Conservation (phyloP, 345 rosid species). For the Gynandropsis gynandra region DNA sequence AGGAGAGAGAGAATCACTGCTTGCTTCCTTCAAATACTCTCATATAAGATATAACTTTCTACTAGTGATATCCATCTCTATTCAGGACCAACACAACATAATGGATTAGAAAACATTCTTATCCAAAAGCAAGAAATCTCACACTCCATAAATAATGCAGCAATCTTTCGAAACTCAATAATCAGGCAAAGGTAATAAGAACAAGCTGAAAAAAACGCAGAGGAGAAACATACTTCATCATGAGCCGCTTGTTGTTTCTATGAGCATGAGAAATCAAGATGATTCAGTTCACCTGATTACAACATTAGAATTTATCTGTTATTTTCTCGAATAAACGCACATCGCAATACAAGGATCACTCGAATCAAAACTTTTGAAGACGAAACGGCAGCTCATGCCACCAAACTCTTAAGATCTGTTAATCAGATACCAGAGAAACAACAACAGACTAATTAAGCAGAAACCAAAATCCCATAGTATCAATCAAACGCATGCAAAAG, state of each 20-base stretch:
- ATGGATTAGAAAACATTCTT: not conserved
- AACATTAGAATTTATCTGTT: not conserved
- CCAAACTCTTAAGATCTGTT: not conserved
- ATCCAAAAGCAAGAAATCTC: not conserved
- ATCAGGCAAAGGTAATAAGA: not conserved
- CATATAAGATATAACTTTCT: conserved; percentile 8
- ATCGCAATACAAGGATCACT: not conserved
- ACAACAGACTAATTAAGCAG: not conserved
- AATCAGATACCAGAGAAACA: not conserved
- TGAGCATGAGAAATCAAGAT: not conserved
- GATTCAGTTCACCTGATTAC: not conserved
- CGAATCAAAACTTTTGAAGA: conserved; percentile 5
- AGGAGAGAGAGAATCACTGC: not conserved
- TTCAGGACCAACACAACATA: not conserved
- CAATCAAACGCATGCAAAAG: not conserved
- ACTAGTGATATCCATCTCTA: not conserved
- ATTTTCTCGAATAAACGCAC: not conserved
- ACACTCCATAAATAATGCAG: not conserved
- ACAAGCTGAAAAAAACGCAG: not conserved
- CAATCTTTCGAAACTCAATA: not conserved
- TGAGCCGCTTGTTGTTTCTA: not conserved
- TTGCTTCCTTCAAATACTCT: not conserved
- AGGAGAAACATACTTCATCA: conserved; percentile 21
- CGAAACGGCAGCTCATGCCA: conserved; percentile 1
- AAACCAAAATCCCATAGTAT: not conserved